These are phyloP conservation scores for Globisporangium yorkense DNA, from an alignment of 352 stramenopile genomes.

Conservation along the genomic window DNA sequence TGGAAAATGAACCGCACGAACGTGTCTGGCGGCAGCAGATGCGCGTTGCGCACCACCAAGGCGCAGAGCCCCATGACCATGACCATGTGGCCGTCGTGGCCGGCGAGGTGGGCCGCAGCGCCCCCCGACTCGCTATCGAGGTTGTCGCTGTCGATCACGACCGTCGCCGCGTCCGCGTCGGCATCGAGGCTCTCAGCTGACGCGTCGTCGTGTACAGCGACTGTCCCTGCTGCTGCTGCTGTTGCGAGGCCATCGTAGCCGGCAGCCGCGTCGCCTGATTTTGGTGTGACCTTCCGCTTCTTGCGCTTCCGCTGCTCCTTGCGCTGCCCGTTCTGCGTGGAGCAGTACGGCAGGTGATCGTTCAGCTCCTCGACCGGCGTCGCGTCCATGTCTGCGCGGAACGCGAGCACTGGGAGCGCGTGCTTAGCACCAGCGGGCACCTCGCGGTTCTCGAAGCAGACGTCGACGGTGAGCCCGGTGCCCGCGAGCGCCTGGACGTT, in stretches of 20 bases:
- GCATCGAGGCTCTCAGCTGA: slow-evolving; percentile 11
- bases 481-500: slow-evolving; percentile 74
- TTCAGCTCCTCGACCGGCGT: slow-evolving; percentile 89
- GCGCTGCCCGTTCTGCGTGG: slow-evolving; percentile 48
- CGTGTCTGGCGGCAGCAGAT: slow-evolving; percentile 62
- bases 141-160: slow-evolving; percentile 22
- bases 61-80: slow-evolving; percentile 91
- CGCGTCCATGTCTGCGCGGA: slow-evolving; percentile 96
- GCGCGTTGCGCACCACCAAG: slow-evolving; percentile 61
- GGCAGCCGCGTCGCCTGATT: background rate
- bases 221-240: slow-evolving; percentile 1
- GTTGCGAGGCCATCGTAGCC: slow-evolving; percentile 12
- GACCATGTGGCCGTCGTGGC: slow-evolving; percentile 94
- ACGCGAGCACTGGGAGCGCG: slow-evolving; percentile 82
- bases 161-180: slow-evolving; percentile 12
- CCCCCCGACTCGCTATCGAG: slow-evolving; percentile 17
- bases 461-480: slow-evolving; percentile 89
- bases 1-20: slow-evolving; percentile 94
- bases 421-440: slow-evolving; percentile 42
- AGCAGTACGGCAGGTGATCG: slow-evolving; percentile 73
- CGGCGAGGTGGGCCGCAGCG: slow-evolving; percentile 89
- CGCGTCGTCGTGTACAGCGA: background rate
- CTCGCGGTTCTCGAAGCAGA: slow-evolving; percentile 68
- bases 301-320: slow-evolving; percentile 63
- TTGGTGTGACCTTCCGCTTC: slow-evolving; percentile 40